A percentile compares a stretch with the other conserved stretches of the same genome.
These are phyloP conservation scores for Lentinula aciculospora DNA, from an alignment of 768 basidiomycete species.

Conservation along the genomic window DNA sequence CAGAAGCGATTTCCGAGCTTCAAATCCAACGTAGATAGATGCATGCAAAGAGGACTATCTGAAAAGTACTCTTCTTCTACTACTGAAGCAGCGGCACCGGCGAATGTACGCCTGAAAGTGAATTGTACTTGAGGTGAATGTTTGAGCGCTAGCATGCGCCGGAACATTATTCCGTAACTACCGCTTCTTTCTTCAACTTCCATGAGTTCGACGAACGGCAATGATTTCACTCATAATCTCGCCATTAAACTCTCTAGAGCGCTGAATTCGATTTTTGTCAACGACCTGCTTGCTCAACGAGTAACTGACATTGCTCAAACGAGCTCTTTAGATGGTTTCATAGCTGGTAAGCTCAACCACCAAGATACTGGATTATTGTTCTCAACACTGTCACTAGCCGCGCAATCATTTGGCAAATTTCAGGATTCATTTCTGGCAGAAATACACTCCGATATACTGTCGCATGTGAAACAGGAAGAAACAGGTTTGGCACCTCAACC, in stretches of 20 bases:
- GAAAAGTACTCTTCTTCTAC: too few species aligned
- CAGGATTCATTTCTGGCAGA: conserved; percentile 72
- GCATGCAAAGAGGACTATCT: too few species aligned
- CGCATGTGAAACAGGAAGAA: conserved; percentile 62
- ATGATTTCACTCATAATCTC: conserved; percentile 57
- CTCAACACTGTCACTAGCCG: conserved; percentile 38
- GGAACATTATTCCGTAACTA: background rate
- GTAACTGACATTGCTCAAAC: conserved; percentile 79
- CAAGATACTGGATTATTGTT: background rate
- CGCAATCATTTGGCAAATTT: conserved; percentile 83
- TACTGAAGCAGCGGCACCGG: too few species aligned
- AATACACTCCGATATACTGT: conserved; percentile 73
- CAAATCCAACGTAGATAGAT: too few species aligned
- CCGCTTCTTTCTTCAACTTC: background rate
- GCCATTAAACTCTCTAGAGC: conserved; percentile 78
- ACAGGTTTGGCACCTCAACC: conserved; percentile 50
- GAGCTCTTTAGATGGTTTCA: conserved; percentile 58
- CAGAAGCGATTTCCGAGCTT: too few species aligned
- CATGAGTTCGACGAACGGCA: background rate
- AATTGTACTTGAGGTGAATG: too few species aligned
- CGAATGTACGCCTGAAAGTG: too few species aligned
- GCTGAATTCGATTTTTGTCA: conserved; percentile 77
- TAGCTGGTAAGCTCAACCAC: conserved; percentile 44
- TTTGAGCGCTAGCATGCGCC: too few species aligned
- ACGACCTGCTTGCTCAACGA: conserved; percentile 72